phyloP scores from a whole-genome alignment of 225 moss, liverwort and hornwort genomes.

The Asterella californica region DNA sequence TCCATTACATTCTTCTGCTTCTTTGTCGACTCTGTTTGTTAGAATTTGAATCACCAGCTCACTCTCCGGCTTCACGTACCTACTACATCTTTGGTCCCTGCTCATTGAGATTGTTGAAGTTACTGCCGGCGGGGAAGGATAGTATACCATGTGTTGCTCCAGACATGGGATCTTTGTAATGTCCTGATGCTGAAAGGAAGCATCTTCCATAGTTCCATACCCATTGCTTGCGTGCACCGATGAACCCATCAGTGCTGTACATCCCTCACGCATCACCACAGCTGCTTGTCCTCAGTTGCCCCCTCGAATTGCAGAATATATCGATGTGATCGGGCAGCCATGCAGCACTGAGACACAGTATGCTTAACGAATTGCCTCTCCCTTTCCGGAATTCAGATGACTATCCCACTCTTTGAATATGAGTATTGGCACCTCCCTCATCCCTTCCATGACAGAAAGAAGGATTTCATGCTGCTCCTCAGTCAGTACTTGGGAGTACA shows the following conservation, averaged over 20 bases:
- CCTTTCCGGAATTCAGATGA: not conserved
- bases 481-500: too few species aligned
- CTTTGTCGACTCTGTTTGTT: constrained; percentile 2
- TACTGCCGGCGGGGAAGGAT: constrained; percentile 13
- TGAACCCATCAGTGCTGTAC: constrained; percentile 38
- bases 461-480: too few species aligned
- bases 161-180: constrained; percentile 22
- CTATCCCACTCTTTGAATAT: not conserved
- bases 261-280: constrained; percentile 34
- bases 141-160: constrained; percentile 22
- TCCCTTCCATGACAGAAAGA: not conserved
- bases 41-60: not conserved
- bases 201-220: constrained; percentile 24
- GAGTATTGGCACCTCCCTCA: not conserved
- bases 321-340: not conserved
- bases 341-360: not conserved
- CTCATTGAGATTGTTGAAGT: not conserved
- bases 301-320: not conserved
- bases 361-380: not conserved
- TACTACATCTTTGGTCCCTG: not conserved
- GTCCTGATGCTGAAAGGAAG: constrained; percentile 9
- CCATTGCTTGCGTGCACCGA: constrained; percentile 17
- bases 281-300: not conserved
- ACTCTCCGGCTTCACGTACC: constrained; percentile 12
- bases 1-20: constrained; percentile 5